Evolutionary conservation across 148 eudicot species (phyloP).

Genomic region (Arctostaphylos glauca): DNA sequence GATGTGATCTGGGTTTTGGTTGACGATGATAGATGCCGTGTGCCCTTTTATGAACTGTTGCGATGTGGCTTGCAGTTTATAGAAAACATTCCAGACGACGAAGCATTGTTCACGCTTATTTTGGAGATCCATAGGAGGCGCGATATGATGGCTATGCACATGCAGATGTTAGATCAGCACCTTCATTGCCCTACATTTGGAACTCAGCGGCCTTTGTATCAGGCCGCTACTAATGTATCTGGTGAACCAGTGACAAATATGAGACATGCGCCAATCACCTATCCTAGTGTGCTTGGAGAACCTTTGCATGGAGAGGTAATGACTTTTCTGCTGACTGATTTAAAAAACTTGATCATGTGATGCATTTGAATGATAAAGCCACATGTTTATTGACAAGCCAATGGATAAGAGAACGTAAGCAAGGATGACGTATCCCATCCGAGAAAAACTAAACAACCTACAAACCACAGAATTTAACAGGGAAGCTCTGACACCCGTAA

Average conservation of each 20-base stretch:
- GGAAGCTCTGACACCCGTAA: slow-evolving; percentile 2
- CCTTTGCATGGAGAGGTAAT: slow-evolving; percentile 98
- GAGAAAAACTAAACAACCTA: neutral
- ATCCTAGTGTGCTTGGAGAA: slow-evolving; percentile 98
- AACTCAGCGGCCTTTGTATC: slow-evolving; percentile 74
- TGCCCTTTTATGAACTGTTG: slow-evolving; percentile 89
- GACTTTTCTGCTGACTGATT: neutral
- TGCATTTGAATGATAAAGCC: neutral
- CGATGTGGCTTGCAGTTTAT: slow-evolving; percentile 87
- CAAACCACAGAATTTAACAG: neutral
- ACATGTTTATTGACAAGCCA: neutral
- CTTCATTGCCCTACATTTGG: slow-evolving; percentile 98
- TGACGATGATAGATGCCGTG: slow-evolving; percentile 84
- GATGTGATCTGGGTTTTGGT: slow-evolving; percentile 93
- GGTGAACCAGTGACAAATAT: slow-evolving; percentile 62
- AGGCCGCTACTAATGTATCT: slow-evolving; percentile 58
- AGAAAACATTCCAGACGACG: slow-evolving; percentile 92
- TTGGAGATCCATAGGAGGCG: slow-evolving; percentile 92
- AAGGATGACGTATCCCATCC: neutral
- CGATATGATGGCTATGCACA: slow-evolving; percentile 96
- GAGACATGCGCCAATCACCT: slow-evolving; percentile 92
- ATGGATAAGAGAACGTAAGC: neutral
- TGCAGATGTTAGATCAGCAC: slow-evolving; percentile 99
- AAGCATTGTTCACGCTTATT: slow-evolving; percentile 84
- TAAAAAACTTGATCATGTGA: neutral